These are phyloP conservation scores for Epichloe glyceriae DNA, from an alignment of 2,329 filamentous ascomycete species.

Conservation along the genomic window DNA sequence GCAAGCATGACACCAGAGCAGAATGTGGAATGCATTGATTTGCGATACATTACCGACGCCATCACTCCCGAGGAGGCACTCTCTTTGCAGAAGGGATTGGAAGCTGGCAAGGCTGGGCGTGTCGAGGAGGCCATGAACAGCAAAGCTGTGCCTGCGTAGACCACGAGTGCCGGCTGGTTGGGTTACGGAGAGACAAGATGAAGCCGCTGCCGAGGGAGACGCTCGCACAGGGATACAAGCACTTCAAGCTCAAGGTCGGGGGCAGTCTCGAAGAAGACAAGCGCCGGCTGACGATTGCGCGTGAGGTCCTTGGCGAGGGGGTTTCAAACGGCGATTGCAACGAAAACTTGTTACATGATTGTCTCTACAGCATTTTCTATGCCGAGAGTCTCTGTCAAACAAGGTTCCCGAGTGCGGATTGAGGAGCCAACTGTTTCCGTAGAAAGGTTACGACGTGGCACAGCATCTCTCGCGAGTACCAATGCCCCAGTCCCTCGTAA, in stretches of 20 bases:
- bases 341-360: too few relatives aligned
- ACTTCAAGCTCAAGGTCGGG: conserved; percentile 91
- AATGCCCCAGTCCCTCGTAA: conserved; percentile 31
- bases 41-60: conserved; percentile 90
- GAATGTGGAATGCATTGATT: conserved; percentile 80
- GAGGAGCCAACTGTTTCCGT: background rate
- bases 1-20: conserved; percentile 75
- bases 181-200: conserved; percentile 84
- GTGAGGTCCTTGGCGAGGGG: conserved; percentile 58
- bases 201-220: conserved; percentile 60
- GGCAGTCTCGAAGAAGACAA: conserved; percentile 59
- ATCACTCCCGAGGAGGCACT: conserved; percentile 76
- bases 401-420: too few relatives aligned
- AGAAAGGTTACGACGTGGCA: conserved; percentile 23
- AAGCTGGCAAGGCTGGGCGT: conserved; percentile 55
- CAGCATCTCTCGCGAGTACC: conserved; percentile 30
- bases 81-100: conserved; percentile 50
- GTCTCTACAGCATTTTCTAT: too few relatives aligned
- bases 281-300: conserved; percentile 56
- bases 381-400: too few relatives aligned
- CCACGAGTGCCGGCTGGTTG: conserved; percentile 83
- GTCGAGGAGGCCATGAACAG: conserved; percentile 60
- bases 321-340: too few relatives aligned
- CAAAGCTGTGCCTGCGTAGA: conserved; percentile 77
- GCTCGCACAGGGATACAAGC: conserved; percentile 59